These are phyloP conservation scores for Fusarium aywerte DNA, from an alignment of 2,329 filamentous ascomycete species.

Conservation along the genomic window DNA sequence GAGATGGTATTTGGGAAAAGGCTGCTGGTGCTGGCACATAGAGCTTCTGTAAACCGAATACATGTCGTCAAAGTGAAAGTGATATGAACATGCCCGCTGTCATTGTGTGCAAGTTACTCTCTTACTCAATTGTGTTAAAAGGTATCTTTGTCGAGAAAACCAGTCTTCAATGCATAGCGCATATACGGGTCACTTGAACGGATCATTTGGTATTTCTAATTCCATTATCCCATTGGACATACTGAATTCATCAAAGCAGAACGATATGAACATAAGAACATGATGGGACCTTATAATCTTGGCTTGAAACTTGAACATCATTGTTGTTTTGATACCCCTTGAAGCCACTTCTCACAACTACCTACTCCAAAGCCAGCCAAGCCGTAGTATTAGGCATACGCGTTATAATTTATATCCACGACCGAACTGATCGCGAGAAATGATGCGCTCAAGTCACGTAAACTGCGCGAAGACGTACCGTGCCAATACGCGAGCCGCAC, in stretches of 20 bases:
- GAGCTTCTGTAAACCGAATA: not conserved
- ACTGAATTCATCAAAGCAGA: not conserved
- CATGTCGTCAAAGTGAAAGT: not conserved
- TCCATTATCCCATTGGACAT: not conserved
- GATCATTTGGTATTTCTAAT: not conserved
- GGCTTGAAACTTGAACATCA: not conserved
- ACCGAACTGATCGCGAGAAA: not conserved
- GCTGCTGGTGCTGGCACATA: constrained; percentile 34
- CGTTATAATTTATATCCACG: not conserved
- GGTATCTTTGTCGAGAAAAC: not conserved
- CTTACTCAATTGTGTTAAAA: too few species aligned
- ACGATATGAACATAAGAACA: not conserved
- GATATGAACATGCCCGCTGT: not conserved
- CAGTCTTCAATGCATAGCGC: not conserved
- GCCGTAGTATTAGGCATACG: not conserved
- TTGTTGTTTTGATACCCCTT: not conserved
- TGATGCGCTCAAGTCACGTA: not conserved
- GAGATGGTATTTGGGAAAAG: constrained; percentile 55
- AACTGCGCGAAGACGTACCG: constrained; percentile 1
- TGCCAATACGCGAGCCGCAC: not conserved
- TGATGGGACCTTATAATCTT: not conserved
- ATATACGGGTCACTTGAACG: not conserved
- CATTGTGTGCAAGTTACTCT: not conserved
- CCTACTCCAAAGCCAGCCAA: too few species aligned
- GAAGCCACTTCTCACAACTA: not conserved